Percentiles rank a stretch among this genome's conserved stretches.
phyloP scores from a whole-genome alignment of 129 eudicot species.

The Artemisia tridentata region DNA sequence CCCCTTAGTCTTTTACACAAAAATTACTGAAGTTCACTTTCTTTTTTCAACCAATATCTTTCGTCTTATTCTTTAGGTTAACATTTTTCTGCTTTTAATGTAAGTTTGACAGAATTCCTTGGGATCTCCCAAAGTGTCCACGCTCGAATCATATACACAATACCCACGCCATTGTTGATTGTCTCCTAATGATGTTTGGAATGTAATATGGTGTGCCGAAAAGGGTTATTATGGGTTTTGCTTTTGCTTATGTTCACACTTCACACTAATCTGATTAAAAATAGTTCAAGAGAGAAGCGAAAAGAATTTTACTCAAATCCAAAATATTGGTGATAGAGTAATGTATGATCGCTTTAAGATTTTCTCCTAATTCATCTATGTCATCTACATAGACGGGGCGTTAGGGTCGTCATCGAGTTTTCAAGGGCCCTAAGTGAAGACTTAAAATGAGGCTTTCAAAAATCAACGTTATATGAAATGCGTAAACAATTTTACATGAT shows the following conservation, averaged over 20 bases:
- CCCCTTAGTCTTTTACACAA: too few species aligned
- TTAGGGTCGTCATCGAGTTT: too few species aligned
- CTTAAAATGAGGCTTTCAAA: too few species aligned
- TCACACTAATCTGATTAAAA: background rate
- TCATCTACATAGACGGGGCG: too few species aligned
- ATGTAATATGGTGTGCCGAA: slow-evolving; percentile 15
- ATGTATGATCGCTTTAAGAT: too few species aligned
- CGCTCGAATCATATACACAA: slow-evolving; percentile 35
- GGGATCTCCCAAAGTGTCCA: slow-evolving; percentile 33
- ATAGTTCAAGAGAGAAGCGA: background rate
- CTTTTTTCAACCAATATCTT: too few species aligned
- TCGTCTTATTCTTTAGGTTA: too few species aligned
- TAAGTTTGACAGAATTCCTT: background rate
- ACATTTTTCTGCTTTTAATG: background rate
- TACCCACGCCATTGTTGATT: slow-evolving; percentile 33
- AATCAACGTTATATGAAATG: too few species aligned
- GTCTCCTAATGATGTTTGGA: slow-evolving; percentile 18
- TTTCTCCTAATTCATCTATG: too few species aligned
- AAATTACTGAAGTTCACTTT: too few species aligned
- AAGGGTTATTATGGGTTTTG: slow-evolving; percentile 18
- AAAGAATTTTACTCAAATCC: background rate
- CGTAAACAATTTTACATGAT: too few species aligned
- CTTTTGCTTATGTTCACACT: background rate
- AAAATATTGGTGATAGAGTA: background rate
- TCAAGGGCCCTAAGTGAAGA: too few species aligned